phyloP scores from a whole-genome alignment of 1,139 yeast species.

The Yamadazyma jaroonii region DNA sequence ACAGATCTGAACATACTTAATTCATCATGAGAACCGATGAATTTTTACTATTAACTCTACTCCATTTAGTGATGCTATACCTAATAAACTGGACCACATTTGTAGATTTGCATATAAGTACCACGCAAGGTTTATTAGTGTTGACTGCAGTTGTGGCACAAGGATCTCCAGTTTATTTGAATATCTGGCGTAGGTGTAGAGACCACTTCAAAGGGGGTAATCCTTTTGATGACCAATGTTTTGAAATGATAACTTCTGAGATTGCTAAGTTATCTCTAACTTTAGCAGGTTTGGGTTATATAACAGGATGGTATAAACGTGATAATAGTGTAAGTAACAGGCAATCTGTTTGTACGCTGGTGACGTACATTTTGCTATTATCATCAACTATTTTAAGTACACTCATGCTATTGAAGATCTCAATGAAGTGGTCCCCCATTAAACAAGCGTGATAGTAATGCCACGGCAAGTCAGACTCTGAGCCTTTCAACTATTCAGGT shows the following conservation, averaged over 20 bases:
- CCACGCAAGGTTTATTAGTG: background rate
- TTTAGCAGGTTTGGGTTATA: constrained; percentile 3
- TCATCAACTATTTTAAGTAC: constrained; percentile 4
- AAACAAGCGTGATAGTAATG: constrained; percentile 1
- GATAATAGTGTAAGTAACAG: too few relatives aligned
- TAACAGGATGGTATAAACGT: constrained; percentile 3
- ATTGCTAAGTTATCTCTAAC: constrained; percentile 1
- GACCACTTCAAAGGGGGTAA: background rate
- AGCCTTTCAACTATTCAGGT: background rate
- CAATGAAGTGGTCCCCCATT: background rate
- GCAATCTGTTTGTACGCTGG: constrained; percentile 3
- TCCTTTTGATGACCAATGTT: background rate
- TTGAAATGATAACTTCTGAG: constrained; percentile 1
- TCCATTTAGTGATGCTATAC: background rate
- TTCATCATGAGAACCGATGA: background rate
- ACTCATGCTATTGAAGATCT: constrained; percentile 1
- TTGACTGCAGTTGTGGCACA: constrained; percentile 1
- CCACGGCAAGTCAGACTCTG: constrained; percentile 2
- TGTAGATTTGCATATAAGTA: background rate
- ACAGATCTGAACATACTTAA: too few relatives aligned
- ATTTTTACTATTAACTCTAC: background rate
- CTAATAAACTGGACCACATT: background rate
- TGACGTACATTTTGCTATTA: constrained; percentile 2
- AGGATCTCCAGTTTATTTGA: constrained; percentile 2
- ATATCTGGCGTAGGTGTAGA: constrained; percentile 1